phyloP scores from a whole-genome alignment of 1,284 basidiomycete genomes.

The Peniophora sp. region DNA sequence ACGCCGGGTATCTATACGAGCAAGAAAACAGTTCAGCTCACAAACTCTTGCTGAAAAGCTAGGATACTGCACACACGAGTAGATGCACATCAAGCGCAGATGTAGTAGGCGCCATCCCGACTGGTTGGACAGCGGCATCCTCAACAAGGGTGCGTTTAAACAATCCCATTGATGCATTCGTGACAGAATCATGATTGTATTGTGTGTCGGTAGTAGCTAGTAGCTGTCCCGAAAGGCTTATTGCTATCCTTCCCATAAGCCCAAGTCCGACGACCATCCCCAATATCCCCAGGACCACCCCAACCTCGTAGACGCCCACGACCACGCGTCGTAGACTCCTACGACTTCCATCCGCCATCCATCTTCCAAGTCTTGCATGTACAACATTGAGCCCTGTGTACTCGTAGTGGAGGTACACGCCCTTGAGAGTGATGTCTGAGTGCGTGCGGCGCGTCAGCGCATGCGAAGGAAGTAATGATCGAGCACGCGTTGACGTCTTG shows the following conservation, averaged over 20 bases:
- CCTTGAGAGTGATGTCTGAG: conserved; percentile 13
- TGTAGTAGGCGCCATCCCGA: background rate
- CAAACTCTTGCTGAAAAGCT: background rate
- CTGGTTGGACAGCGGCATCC: conserved; percentile 1
- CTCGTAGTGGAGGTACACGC: conserved; percentile 37
- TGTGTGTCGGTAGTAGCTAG: conserved; percentile 10
- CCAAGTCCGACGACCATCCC: conserved; percentile 41
- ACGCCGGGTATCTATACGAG: conserved; percentile 59
- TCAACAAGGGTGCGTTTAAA: conserved; percentile 5
- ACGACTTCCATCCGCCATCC: conserved; percentile 7
- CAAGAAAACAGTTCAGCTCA: background rate
- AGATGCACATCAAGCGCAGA: conserved; percentile 6
- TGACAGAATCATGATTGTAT: background rate
- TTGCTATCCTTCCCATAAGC: conserved; percentile 30
- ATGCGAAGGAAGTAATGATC: background rate
- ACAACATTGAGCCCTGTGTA: conserved; percentile 43
- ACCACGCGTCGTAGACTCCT: conserved; percentile 16
- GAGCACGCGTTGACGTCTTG: no score
- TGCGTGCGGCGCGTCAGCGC: background rate
- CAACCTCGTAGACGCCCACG: conserved; percentile 38
- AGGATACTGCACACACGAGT: conserved; percentile 2
- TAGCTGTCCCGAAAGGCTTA: conserved; percentile 14
- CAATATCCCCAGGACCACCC: conserved; percentile 34
- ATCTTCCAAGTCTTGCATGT: conserved; percentile 36
- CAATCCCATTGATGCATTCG: background rate